Base-by-base conservation (phyloP, 106 monocot species). In the Dioscorea alata region DNA sequence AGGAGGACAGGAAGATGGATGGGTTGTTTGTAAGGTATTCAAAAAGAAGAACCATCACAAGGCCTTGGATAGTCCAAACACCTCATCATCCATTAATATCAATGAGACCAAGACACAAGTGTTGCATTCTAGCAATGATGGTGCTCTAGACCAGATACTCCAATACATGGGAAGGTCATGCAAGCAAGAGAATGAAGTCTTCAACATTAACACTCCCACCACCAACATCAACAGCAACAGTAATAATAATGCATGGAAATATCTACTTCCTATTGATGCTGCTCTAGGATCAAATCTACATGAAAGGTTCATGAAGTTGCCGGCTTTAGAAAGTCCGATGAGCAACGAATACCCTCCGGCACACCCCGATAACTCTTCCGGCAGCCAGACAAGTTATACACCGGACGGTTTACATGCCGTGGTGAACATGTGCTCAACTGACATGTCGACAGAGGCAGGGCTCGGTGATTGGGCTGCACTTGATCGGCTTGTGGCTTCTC, bases 21-120 rank as follows among this genome's bases (percentile, higher is more conserved):
- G 97, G 97, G 97, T 97, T 24, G 83, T 97, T 18, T 97, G 97
- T 75, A 74, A 92, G 14, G 92, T 97, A 31, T 97, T 97, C 89
- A 97, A 87, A 79, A 97, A 97, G 84, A 97, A 89, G 85, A 85
- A 73, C 74, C 78, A 85, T 64, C 73, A 75, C 61, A 97, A 92
- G 72, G 50, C 74, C 51, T 22, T 75, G 13, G 86, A 79, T 16
- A 68, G 73, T 64, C 59, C 80, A 0, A 82, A 69, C 73, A 79
- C 66, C 49, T 71, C 67, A 2, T 82, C 80, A 2, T 68, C 71
- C 42, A 35, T 74, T 60, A 64, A 24, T n/a, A 54, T 2, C 54
- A 69, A 48, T 67, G 76, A 80, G 8, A 67, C 71, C 13, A 79
- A 80, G 51, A 73, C 81, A 0, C 73, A 66, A 32, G 48, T 78